Evolutionary conservation across 116 monocot genomes (phyloP).

Genomic region (Iris pallida): DNA sequence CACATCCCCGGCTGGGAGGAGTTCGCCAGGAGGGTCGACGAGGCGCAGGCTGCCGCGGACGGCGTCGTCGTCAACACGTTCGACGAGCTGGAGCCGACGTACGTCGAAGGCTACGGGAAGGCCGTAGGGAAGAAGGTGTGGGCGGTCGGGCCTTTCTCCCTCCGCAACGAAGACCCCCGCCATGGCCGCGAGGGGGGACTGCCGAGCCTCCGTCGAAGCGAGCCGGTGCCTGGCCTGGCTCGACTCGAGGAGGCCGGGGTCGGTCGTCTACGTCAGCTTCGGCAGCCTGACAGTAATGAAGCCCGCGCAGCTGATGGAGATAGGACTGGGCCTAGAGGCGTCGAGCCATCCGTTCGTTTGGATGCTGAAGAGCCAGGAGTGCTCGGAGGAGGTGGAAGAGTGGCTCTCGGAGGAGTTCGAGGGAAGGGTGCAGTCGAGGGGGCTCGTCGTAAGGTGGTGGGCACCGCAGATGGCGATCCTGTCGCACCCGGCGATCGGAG

Average conservation of each 20-base stretch:
- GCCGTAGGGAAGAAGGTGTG: slow-evolving; percentile 7
- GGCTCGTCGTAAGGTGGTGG: slow-evolving; percentile 5
- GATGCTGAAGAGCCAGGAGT: slow-evolving; percentile 14
- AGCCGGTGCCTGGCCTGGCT: slow-evolving; percentile 2
- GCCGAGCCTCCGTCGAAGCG: neutral
- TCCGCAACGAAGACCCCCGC: neutral
- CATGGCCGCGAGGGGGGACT: neutral
- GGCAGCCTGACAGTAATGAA: neutral
- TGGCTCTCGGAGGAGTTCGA: slow-evolving; percentile 9
- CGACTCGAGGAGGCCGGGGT: neutral
- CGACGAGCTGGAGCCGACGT: slow-evolving; percentile 10
- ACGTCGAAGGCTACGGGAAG: neutral
- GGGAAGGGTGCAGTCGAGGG: neutral
- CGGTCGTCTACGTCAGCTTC: slow-evolving; percentile 13
- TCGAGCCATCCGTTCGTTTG: slow-evolving; percentile 15
- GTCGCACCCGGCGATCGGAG: slow-evolving; percentile 20
- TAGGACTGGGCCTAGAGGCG: slow-evolving; percentile 2
- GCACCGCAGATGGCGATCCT: too few relatives aligned
- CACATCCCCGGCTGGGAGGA: neutral
- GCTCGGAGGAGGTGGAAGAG: neutral
- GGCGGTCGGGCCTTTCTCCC: slow-evolving; percentile 10
- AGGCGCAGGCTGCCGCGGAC: slow-evolving; percentile 12
- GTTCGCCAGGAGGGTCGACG: neutral
- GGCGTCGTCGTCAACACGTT: slow-evolving; percentile 18
- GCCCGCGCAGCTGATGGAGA: slow-evolving; percentile 3